These are phyloP conservation scores for Hanseniaspora guilliermondii DNA, from an alignment of 805 yeast species.

Conservation along the genomic window DNA sequence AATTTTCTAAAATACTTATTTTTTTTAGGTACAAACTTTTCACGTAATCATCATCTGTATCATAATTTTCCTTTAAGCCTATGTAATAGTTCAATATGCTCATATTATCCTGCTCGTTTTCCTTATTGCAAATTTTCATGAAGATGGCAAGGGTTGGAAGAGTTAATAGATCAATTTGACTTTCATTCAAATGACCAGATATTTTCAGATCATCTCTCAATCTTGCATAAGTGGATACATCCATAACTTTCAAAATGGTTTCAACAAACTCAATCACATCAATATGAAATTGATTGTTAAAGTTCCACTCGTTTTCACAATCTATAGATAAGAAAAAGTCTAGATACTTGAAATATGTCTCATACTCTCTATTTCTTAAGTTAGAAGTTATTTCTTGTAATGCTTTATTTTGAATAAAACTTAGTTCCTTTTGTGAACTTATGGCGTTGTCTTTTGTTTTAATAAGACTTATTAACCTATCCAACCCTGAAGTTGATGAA, in stretches of 20 bases:
- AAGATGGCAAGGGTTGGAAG: neutral
- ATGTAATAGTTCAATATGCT: neutral
- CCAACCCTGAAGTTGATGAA: neutral
- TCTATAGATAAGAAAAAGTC: neutral
- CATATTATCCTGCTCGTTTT: neutral
- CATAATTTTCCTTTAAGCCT: conserved; percentile 1
- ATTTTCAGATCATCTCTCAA: neutral
- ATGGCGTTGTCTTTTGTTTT: neutral
- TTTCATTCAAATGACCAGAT: neutral
- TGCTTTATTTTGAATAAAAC: neutral
- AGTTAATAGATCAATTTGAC: neutral
- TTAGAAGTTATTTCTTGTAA: neutral
- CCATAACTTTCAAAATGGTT: neutral
- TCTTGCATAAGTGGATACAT: neutral
- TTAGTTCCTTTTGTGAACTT: conserved; percentile 1
- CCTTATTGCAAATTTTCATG: neutral
- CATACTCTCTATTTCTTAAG: neutral
- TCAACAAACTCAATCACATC: conserved; percentile 8
- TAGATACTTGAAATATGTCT: neutral
- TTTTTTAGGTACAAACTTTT: conserved; percentile 7
- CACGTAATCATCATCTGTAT: neutral
- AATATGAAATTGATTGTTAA: conserved; percentile 4
- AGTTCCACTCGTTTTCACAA: conserved; percentile 5
- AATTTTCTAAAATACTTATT: neutral
- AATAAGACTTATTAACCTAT: neutral